A percentile compares a stretch with the other conserved stretches of the same genome.
phyloP scores from a whole-genome alignment of 805 yeast genomes.

The Candida verbasci region DNA sequence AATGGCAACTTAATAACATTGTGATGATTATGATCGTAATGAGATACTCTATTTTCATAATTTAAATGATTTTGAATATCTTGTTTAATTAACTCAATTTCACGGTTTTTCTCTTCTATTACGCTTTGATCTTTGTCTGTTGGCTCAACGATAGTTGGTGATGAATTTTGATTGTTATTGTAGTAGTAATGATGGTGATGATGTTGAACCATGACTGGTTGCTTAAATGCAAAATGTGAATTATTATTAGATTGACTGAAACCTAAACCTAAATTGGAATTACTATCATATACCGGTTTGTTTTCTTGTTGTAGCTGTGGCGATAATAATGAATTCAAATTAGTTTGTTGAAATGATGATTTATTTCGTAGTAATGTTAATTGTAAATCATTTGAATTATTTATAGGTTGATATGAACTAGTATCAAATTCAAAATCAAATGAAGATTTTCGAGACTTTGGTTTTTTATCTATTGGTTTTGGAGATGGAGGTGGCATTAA shows the following conservation, averaged over 20 bases:
- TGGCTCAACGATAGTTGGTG: background rate
- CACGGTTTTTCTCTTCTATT: background rate
- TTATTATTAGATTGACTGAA: background rate
- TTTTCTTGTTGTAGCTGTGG: background rate
- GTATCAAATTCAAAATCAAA: slow-evolving; percentile 27
- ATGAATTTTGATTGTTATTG: slow-evolving; percentile 6
- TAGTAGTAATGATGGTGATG: slow-evolving; percentile 37
- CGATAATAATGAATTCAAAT: slow-evolving; percentile 12
- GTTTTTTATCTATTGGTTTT: slow-evolving; percentile 6
- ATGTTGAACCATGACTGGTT: slow-evolving; percentile 18
- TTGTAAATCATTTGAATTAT: background rate
- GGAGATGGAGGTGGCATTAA: slow-evolving; percentile 24
- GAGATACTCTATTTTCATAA: background rate
- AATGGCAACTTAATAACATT: slow-evolving; percentile 38
- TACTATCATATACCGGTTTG: background rate
- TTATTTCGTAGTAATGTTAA: slow-evolving; percentile 3
- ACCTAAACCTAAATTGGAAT: background rate
- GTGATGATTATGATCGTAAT: slow-evolving; percentile 1
- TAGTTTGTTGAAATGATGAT: slow-evolving; percentile 2
- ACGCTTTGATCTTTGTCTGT: background rate
- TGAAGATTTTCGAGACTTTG: background rate
- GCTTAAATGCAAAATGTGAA: slow-evolving; percentile 3
- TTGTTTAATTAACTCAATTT: slow-evolving; percentile 1
- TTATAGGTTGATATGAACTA: slow-evolving; percentile 7
- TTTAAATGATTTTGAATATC: slow-evolving; percentile 1